Base-by-base conservation (phyloP, 225 moss, liverwort and hornwort species). In the Lunularia cruciata region DNA sequence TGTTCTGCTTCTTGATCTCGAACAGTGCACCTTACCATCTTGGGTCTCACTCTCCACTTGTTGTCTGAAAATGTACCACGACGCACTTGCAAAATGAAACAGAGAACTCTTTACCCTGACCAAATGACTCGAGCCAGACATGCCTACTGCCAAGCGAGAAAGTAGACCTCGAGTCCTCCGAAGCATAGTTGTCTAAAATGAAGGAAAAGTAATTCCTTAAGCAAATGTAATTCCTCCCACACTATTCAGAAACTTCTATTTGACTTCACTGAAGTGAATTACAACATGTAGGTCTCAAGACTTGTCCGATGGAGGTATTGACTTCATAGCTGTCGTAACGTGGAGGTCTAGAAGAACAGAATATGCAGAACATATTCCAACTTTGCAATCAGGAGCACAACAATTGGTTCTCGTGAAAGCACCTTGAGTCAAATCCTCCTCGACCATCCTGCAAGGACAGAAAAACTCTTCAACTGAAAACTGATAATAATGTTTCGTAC, bases 1-100 rank as follows among this genome's bases (percentile, higher is more conserved):
- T 63, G 75, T 83, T 77, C 91, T 91, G 80, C 92, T 92, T 73
- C 95, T 88, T 65, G 86, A 71, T 75, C 95, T 85, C 46, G 95
- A 95, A 78, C 95, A 95, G 78, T 88, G 89, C 69, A 95, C 85
- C 74, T 82, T 76, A 38, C 64, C 82, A 59, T 89, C 76, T 59
- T 60, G 64, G 13, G 27, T 76, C 33, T 74, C 85, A 69, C 76
- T 80, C 69, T 89, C 86, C 76, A 76, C 68, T 70, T 78, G 63
- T 63, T 89, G 81, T 76, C 89, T 86, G 83, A 66, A 78, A 39
- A 51, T 25, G 13, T 51, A 14, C n/a, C n/a, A n/a, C n/a, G n/a
- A n/a, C n/a, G 34, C 54, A 13, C 40, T 13, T 6, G 8, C 40
- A 40, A 40, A 13, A 40, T 40, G 40, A 6, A 13, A 40, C 6